phyloP scores from a whole-genome alignment of 2,329 filamentous ascomycete species.

The Diaporthe sp. region DNA sequence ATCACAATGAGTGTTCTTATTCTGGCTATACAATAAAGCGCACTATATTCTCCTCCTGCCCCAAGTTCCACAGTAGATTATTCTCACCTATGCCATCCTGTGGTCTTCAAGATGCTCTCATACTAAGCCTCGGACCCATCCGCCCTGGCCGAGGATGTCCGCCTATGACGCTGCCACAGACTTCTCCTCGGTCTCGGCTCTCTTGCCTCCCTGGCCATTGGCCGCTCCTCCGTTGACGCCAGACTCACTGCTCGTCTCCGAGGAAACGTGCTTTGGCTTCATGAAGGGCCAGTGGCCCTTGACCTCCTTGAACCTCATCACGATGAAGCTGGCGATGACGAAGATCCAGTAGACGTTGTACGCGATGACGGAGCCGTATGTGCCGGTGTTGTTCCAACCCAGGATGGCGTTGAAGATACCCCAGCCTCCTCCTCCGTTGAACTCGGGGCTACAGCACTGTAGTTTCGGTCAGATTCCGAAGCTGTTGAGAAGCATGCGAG shows the following conservation, averaged over 20 bases:
- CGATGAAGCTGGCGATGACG: conserved; percentile 68
- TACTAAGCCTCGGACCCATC: background rate
- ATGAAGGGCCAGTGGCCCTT: conserved; percentile 39
- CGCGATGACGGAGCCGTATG: conserved; percentile 75
- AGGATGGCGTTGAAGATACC: conserved; percentile 80
- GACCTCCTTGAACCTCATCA: conserved; percentile 67
- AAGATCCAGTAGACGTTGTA: conserved; percentile 79
- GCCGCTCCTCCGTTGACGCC: conserved; percentile 6
- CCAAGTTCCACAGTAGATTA: background rate
- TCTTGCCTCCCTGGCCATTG: background rate
- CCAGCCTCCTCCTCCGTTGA: conserved; percentile 78
- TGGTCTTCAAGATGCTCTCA: background rate
- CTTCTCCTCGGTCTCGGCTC: conserved; percentile 24
- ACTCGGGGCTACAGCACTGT: conserved; percentile 74
- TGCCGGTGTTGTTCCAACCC: conserved; percentile 78
- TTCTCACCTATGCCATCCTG: background rate
- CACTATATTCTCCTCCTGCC: background rate
- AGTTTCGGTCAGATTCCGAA: conserved; percentile 47
- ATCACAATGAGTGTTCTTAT: background rate
- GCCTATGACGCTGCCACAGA: conserved; percentile 18
- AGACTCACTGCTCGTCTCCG: conserved; percentile 25
- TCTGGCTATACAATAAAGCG: too few species aligned
- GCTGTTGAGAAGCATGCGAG: conserved; percentile 21
- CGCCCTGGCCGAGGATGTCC: too few species aligned
- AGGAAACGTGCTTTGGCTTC: conserved; percentile 25